Evolutionary conservation across 2,329 filamentous ascomycete genomes (phyloP), one percentile per base, ranked within the genome.

Genomic region (Orbilia quercus): DNA sequence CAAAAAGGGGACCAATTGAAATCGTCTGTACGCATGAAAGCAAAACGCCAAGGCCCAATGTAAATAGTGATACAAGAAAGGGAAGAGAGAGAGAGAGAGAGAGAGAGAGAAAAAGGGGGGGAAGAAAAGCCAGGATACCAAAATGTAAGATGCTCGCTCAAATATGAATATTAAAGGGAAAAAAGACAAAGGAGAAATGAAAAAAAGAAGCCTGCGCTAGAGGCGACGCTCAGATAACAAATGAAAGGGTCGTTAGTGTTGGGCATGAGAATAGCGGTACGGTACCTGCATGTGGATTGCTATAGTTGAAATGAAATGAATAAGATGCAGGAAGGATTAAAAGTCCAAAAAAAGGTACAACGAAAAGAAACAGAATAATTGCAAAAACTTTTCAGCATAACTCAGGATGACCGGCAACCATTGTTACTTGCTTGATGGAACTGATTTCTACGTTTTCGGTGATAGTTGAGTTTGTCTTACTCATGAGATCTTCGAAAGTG

Each of bases 391-490:
- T 22, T 72, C 38, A 65, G 14, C 40, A 53, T 64, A 72, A 72
- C 67, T 72, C 67, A 16, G 67, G 67, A 42, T 65, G 67, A 28
- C 67, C 67, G 48, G 67, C 67, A 51, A 72, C 67, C 67, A 72
- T 53, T 25, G 67, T 72, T 72, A 72, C 67, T 60, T 62, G 67
- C 54, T 64, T 65, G 38, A 65, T 25, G 20, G 67, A 72, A 28
- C 18, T 65, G 44, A 72, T 60, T 51, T 65, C 67, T n/a, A 28
- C 59, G 38, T 51, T 40, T 65, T 72, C 67, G 14, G 51, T 54
- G n/a, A 72, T 58, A 18, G 45, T 65, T 7, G 67, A 72, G 54
- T 45, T 59, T 25, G 67, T 72, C 54, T 64, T 58, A 28, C 59
- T 72, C 67, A 72, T 59, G 2, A 72, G 59, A 48, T 72, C 67